Percentiles rank a stretch among this genome's conserved stretches.
These are phyloP conservation scores for Neurospora discreta DNA, from an alignment of 495 filamentous ascomycete genomes.

Conservation along the genomic window DNA sequence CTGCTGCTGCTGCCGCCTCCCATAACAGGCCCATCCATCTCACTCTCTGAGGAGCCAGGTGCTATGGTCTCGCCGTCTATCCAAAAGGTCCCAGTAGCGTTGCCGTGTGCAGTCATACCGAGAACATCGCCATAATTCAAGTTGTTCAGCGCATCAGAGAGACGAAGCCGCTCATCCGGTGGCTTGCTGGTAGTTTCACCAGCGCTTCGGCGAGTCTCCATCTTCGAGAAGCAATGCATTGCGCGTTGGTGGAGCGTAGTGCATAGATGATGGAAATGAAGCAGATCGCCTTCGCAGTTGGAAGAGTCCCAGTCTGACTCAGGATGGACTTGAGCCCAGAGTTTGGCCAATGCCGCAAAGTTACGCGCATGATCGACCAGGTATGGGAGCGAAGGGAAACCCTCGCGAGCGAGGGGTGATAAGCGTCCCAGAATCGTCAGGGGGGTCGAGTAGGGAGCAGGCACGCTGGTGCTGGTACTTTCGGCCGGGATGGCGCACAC, in stretches of 20 bases:
- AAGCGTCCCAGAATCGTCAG: constrained; percentile 81
- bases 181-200: constrained; percentile 56
- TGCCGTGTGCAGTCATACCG: constrained; percentile 19
- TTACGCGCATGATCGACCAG: constrained; percentile 84
- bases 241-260: constrained; percentile 60
- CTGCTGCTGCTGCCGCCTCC: constrained; percentile 18
- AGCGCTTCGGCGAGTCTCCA: constrained; percentile 18
- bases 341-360: constrained; percentile 75
- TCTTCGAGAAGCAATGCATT: constrained; percentile 21
- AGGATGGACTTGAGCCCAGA: constrained; percentile 66
- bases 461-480: constrained; percentile 47
- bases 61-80: constrained; percentile 25
- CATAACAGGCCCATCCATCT: constrained; percentile 29
- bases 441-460: constrained; percentile 86
- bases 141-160: constrained; percentile 67
- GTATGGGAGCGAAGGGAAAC: constrained; percentile 89
- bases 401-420: constrained; percentile 73
- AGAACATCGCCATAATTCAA: constrained; percentile 38
- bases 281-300: constrained; percentile 50
- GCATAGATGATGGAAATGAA: constrained; percentile 66
- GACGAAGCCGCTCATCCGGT: constrained; percentile 47
- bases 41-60: constrained; percentile 37
- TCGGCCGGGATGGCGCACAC: constrained; percentile 75
- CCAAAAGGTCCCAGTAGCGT: constrained; percentile 20
- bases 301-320: constrained; percentile 33